Percentiles rank a stretch among this genome's conserved stretches.
phyloP scores from a whole-genome alignment of 768 basidiomycete genomes.

The Phallus indusiatus region DNA sequence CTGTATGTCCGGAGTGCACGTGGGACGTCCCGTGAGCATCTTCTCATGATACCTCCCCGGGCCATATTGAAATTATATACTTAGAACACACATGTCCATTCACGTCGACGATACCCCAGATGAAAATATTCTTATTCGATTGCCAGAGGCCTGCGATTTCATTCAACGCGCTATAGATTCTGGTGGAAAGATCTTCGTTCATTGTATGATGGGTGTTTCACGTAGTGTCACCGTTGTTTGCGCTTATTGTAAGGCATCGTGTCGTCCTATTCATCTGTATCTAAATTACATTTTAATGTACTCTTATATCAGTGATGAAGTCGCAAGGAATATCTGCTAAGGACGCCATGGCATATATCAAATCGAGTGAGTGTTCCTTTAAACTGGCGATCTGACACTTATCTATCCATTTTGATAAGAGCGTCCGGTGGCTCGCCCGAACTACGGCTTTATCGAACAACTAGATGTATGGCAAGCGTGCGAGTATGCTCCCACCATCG shows the following conservation, averaged over 20 bases:
- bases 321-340: not conserved
- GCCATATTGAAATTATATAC: constrained; percentile 61
- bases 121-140: constrained; percentile 55
- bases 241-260: constrained; percentile 53
- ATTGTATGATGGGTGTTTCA: constrained; percentile 58
- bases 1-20: constrained; percentile 57
- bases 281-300: not conserved
- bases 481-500: not conserved
- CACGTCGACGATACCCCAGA: constrained; percentile 61
- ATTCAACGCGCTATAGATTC: constrained; percentile 50
- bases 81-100: constrained; percentile 58
- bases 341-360: constrained; percentile 2
- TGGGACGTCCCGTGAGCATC: constrained; percentile 3
- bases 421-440: constrained; percentile 6
- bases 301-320: constrained; percentile 4
- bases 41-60: not conserved
- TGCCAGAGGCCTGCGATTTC: constrained; percentile 57
- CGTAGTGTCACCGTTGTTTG: constrained; percentile 63
- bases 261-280: not conserved
- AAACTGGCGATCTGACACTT: not conserved
- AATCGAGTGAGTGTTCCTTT: constrained; percentile 6
- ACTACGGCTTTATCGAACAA: constrained; percentile 8
- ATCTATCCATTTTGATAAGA: not conserved
- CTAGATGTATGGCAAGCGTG: constrained; percentile 7
- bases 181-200: constrained; percentile 58